Evolutionary conservation across 495 filamentous ascomycete species (phyloP), one percentile per base, ranked within the genome.

Genomic region (Penicillium argentinense): DNA sequence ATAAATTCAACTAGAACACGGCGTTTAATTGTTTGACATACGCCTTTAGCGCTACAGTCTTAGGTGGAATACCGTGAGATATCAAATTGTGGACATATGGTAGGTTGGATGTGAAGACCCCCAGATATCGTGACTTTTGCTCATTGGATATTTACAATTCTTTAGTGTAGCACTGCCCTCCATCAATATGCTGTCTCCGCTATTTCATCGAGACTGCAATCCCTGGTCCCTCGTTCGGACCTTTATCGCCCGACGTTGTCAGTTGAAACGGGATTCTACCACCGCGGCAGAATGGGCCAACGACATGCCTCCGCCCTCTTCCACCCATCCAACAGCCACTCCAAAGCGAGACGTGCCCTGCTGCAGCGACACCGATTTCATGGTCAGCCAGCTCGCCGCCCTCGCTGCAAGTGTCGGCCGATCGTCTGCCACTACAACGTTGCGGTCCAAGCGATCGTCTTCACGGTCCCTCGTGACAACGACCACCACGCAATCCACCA

Each of bases 351-450:
- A 44, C 24, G 38, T 23, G 17, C 39, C 28, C 7, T 39, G 28
- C 17, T 38, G 27, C 17, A 36, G 33, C 40, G 56, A 60, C 33
- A 57, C 50, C 18, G 44, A 57, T 4, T 17, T 26, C 5, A 57
- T 50, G 14, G 34, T 57, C 40, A 42, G 52, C 22, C 56, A 54
- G 36, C 27, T 52, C 23, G 53, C 59, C 0, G 17, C 29, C 1
- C 30, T 60, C 3, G 49, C 59, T 40, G 44, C 47, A n/a, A 49
- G 24, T 5, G 24, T 54, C 24, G 54, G 46, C 28, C 42, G 29
- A 29, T 43, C 45, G 37, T 33, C 47, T 14, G n/a, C 29, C 11
- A 38, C 16, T 17, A 30, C 25, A 17, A 41, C 12, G n/a, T 3
- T 16, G 17, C n/a, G 14, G 8, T 42, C 17, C 13, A 24, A 39